Percentiles rank a stretch among this genome's conserved stretches.
These are phyloP conservation scores for Crithidia mellificae DNA, from an alignment of 208 protist species.

Conservation along the genomic window DNA sequence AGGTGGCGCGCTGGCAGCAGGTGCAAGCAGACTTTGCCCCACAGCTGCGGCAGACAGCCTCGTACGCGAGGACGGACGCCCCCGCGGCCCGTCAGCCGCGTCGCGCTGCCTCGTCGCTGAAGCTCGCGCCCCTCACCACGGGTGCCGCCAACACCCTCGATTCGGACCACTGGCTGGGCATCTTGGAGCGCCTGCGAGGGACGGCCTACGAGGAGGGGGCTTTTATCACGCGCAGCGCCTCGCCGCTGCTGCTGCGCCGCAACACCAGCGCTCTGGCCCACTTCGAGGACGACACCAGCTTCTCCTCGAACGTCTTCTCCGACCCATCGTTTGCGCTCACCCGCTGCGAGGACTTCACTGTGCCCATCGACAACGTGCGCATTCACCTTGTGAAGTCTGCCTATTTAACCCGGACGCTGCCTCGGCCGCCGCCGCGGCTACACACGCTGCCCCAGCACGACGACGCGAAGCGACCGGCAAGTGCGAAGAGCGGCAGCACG, in stretches of 20 bases:
- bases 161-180: neutral
- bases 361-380: slow-evolving; percentile 3
- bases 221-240: slow-evolving; percentile 10
- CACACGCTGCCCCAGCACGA: neutral
- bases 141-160: neutral
- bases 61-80: neutral
- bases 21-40: neutral
- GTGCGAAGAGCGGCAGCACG: neutral
- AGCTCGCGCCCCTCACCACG: neutral
- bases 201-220: neutral
- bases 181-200: slow-evolving; percentile 1
- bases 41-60: slow-evolving; percentile 8
- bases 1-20: slow-evolving; percentile 10
- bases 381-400: neutral
- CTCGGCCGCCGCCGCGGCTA: slow-evolving; percentile 10
- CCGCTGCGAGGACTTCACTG: slow-evolving; percentile 2
- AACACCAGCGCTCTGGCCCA: neutral
- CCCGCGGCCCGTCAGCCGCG: neutral
- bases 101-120: neutral
- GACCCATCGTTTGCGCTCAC: slow-evolving; percentile 8
- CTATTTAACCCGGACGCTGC: neutral
- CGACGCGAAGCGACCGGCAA: neutral
- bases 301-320: slow-evolving; percentile 22
- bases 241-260: slow-evolving; percentile 7
- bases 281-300: slow-evolving; percentile 12